phyloP scores from a whole-genome alignment of 805 yeast genomes.

The Yarrowia porcina region DNA sequence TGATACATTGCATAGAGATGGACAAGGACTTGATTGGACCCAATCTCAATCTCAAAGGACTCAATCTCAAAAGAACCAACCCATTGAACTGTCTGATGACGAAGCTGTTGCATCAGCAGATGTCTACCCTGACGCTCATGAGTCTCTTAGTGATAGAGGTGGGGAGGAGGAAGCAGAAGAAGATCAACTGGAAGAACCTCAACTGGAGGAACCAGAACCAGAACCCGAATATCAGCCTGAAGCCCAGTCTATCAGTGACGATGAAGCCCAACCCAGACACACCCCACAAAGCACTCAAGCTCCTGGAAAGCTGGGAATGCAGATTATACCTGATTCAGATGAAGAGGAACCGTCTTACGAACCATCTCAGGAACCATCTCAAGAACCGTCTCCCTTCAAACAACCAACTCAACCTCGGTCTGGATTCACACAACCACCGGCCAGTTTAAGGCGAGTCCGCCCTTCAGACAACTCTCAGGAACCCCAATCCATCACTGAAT shows the following conservation, averaged over 20 bases:
- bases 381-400: background rate
- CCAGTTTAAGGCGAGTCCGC: background rate
- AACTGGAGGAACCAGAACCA: no score
- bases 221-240: no score
- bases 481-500: conserved; percentile 4
- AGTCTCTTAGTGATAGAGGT: background rate
- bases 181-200: no score
- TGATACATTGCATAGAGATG: background rate
- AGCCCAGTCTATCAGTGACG: background rate
- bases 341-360: no score
- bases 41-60: background rate
- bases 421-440: background rate
- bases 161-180: no score
- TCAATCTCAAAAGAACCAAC: background rate
- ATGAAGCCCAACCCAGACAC: background rate
- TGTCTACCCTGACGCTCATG: background rate
- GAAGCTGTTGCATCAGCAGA: background rate
- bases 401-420: background rate
- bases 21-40: background rate
- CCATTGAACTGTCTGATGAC: background rate
- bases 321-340: background rate
- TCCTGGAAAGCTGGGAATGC: background rate
- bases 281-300: background rate
- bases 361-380: no score
- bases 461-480: background rate